Conservation (phyloP, 2,329 filamentous ascomycete species). For the Aspergillus sp. region DNA sequence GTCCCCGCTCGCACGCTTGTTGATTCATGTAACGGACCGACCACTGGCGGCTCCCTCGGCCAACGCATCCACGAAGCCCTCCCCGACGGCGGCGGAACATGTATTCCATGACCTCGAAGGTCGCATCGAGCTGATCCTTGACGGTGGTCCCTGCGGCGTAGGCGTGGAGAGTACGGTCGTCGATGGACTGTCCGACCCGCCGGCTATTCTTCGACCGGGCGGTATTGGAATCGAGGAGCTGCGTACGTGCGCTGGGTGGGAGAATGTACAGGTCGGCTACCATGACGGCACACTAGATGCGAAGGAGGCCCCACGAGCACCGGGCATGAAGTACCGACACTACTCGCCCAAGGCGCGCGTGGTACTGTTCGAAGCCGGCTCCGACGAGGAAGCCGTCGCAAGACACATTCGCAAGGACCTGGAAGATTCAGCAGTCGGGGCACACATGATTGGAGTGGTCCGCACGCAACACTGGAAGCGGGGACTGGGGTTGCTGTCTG, state of each 20-base stretch:
- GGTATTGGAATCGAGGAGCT: slow-evolving; percentile 83
- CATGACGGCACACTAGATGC: slow-evolving; percentile 71
- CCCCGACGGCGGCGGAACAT: slow-evolving; percentile 86
- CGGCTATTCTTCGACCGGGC: slow-evolving; percentile 80
- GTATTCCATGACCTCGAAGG: slow-evolving; percentile 82
- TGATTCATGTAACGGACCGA: slow-evolving; percentile 76
- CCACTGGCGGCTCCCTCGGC: slow-evolving; percentile 91
- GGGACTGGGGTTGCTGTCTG: slow-evolving; percentile 31
- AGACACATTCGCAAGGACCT: slow-evolving; percentile 38
- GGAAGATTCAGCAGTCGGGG: slow-evolving; percentile 31
- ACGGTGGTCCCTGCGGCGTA: slow-evolving; percentile 82
- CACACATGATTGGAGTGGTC: slow-evolving; percentile 42
- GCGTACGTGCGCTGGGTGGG: slow-evolving; percentile 75
- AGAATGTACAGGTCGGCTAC: slow-evolving; percentile 74
- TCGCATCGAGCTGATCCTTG: slow-evolving; percentile 81
- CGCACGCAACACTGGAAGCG: slow-evolving; percentile 41
- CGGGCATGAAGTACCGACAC: slow-evolving; percentile 99
- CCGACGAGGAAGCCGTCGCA: slow-evolving; percentile 29
- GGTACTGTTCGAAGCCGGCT: slow-evolving; percentile 71
- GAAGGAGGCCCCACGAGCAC: slow-evolving; percentile 71
- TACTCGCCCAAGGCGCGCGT: slow-evolving; percentile 91
- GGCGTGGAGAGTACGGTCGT: slow-evolving; percentile 97
- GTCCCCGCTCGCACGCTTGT: slow-evolving; percentile 77
- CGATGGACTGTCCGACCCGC: slow-evolving; percentile 80
- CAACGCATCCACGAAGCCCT: slow-evolving; percentile 91